Percentiles rank a stretch among this genome's conserved stretches.
phyloP scores from a whole-genome alignment of 2,329 filamentous ascomycete species.

The Colletotrichum endophyticum region DNA sequence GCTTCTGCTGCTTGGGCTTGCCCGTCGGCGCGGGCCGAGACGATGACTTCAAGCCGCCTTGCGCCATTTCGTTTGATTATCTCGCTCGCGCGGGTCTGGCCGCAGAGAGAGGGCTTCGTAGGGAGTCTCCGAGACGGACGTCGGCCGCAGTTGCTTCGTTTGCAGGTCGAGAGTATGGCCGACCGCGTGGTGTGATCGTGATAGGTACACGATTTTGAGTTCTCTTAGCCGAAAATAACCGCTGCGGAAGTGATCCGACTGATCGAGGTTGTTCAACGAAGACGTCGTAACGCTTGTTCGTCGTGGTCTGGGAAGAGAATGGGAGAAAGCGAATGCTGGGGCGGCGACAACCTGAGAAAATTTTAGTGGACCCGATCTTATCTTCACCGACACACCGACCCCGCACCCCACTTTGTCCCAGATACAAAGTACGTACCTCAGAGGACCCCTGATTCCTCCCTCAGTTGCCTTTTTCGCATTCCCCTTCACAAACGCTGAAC shows the following conservation, averaged over 20 bases:
- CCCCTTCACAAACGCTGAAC: neutral
- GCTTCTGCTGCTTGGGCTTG: conserved; percentile 33
- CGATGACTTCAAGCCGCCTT: conserved; percentile 57
- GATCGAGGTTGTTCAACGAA: neutral
- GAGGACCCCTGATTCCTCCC: neutral
- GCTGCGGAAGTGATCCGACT: neutral
- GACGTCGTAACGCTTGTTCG: neutral
- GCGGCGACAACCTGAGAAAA: neutral
- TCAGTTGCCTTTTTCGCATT: neutral
- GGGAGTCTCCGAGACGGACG: neutral
- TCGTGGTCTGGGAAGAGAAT: neutral
- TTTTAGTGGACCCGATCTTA: neutral
- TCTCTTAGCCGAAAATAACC: neutral
- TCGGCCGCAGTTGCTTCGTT: neutral
- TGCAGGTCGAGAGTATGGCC: neutral
- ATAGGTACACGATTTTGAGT: neutral
- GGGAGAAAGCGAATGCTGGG: neutral
- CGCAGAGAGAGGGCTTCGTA: neutral
- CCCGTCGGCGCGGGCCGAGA: conserved; percentile 44
- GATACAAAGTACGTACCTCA: neutral
- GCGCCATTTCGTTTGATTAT: conserved; percentile 47
- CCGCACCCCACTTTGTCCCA: neutral
- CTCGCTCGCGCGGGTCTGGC: neutral
- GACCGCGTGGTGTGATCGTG: neutral
- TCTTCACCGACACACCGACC: neutral